Percentiles rank a stretch among this genome's conserved stretches.
Evolutionary conservation across 257 asterid species (phyloP).

Genomic region (Dorcoceras hygrometricum): DNA sequence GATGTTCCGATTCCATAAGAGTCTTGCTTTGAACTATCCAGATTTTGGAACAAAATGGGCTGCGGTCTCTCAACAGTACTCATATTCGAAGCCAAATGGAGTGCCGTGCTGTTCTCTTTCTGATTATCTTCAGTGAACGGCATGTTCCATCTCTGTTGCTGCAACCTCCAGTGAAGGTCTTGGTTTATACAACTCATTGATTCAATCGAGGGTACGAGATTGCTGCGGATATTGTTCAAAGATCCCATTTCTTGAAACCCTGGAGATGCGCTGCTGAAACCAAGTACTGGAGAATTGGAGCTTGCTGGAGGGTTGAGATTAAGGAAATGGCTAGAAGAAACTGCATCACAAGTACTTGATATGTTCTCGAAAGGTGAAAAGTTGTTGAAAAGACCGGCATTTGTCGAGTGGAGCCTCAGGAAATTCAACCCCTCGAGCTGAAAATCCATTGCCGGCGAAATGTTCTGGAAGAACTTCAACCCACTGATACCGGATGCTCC

Average conservation of each 20-base stretch:
- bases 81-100: slow-evolving; percentile 16
- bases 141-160: slow-evolving; percentile 59
- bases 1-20: slow-evolving; percentile 28
- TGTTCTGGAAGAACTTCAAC: slow-evolving; percentile 58
- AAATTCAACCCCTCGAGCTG: slow-evolving; percentile 48
- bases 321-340: slow-evolving; percentile 39
- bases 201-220: slow-evolving; percentile 54
- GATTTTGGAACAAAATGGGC: slow-evolving; percentile 47
- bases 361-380: slow-evolving; percentile 39
- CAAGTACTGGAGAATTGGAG: slow-evolving; percentile 30
- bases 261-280: slow-evolving; percentile 26
- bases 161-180: slow-evolving; percentile 66
- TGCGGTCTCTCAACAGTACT: slow-evolving; percentile 42
- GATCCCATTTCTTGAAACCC: slow-evolving; percentile 49
- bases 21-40: slow-evolving; percentile 36
- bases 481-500: slow-evolving; percentile 54
- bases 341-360: slow-evolving; percentile 27
- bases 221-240: neutral
- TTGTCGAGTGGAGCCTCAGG: slow-evolving; percentile 35
- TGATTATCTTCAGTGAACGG: slow-evolving; percentile 35
- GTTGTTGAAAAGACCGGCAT: slow-evolving; percentile 33
- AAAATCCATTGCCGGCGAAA: slow-evolving; percentile 83
- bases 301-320: slow-evolving; percentile 39
- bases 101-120: slow-evolving; percentile 25
- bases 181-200: slow-evolving; percentile 69